Evolutionary conservation across 2,329 filamentous ascomycete species (phyloP), one percentile per base, ranked within the genome.

Genomic region (Dactylella cylindrospora): DNA sequence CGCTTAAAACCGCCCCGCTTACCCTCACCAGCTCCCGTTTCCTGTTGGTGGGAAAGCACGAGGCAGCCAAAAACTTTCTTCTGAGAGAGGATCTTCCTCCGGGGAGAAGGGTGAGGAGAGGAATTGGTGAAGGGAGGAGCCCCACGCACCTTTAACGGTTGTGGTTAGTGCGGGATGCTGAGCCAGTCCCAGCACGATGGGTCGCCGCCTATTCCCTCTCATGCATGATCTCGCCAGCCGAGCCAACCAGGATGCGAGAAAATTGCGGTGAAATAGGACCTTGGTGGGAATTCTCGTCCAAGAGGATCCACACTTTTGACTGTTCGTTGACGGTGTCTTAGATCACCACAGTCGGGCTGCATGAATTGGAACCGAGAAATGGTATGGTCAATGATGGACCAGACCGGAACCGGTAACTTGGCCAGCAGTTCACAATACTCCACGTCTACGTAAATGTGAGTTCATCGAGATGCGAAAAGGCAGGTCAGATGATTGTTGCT

Each of bases 121-220:
- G n/a, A 15, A 35, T 40, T 38, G 54, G 49, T 43, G 20, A 61
- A 43, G 33, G 54, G 55, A 62, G 57, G 57, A 62, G 57, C 57
- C 57, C 57, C 57, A 62, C 57, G 57, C 57, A 62, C 22, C 57
- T 53, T 25, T 22, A 32, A 53, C 57, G 49, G 43, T 50, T 62
- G 26, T 47, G 44, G 57, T 44, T 54, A 54, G 40, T 29, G 43
- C 38, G 49, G 29, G 20, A 29, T 17, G 10, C 36, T 49, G 50
- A 44, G 25, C 19, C 41, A 62, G 53, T 62, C 49, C 55, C 57
- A 62, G 57, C 57, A 49, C 57, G 57, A 62, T 62, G 57, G 57
- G 57, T 62, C 57, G 49, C 57, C 57, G 57, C 57, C 57, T 62
- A 40, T 36, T 60, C 54, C 55, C 55, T 61, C 49, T 62, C 43